These are phyloP conservation scores for Boechera divaricarpa DNA, from an alignment of 345 rosid genomes.

Conservation along the genomic window DNA sequence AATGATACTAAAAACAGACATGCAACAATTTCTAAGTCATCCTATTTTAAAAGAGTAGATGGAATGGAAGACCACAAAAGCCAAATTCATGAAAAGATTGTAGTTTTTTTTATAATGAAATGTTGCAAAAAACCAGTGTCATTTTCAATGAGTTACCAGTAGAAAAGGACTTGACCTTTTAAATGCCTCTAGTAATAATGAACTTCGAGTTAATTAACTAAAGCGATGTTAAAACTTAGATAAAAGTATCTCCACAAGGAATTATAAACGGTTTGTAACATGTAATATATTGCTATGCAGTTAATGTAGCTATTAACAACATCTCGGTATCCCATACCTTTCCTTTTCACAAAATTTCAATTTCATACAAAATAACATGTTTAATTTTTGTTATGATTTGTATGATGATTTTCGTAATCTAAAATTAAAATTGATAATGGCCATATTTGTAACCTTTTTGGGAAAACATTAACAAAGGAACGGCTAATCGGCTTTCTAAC, in stretches of 20 bases:
- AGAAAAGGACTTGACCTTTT: conserved; percentile 4
- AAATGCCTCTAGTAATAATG: background rate
- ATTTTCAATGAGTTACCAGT: conserved; percentile 25
- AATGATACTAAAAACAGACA: conserved; percentile 18
- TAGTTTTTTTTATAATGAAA: background rate
- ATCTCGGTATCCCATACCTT: background rate
- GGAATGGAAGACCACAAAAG: background rate
- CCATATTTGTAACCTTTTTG: background rate
- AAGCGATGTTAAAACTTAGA: background rate
- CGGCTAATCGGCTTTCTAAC: background rate
- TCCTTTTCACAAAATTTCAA: too few relatives aligned
- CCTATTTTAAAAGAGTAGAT: background rate
- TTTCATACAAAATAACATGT: too few relatives aligned
- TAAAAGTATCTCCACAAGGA: background rate
- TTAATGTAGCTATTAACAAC: background rate
- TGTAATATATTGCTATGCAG: conserved; percentile 8
- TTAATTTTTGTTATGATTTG: background rate
- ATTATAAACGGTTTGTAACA: background rate
- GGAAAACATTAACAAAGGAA: too few relatives aligned
- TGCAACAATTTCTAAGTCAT: background rate
- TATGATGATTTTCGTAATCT: background rate
- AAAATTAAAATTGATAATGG: background rate
- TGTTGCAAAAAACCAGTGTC: conserved; percentile 9
- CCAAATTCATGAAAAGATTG: background rate
- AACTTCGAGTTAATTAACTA: background rate